These are phyloP conservation scores for Xylaria curta DNA, from an alignment of 495 filamentous ascomycete species.

Conservation along the genomic window DNA sequence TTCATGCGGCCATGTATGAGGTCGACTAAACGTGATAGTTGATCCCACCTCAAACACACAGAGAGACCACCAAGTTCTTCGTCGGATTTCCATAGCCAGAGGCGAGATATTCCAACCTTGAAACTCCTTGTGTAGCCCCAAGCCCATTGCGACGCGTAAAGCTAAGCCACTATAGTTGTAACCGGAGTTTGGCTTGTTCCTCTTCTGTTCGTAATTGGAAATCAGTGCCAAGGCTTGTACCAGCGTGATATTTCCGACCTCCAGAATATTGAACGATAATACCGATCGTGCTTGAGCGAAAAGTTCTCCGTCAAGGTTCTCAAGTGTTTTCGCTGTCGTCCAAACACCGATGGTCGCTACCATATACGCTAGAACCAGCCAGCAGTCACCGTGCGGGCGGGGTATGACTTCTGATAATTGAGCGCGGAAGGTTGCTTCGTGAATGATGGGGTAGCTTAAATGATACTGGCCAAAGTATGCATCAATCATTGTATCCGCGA, in stretches of 20 bases:
- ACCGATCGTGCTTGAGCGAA: constrained; percentile 51
- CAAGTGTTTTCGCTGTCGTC: constrained; percentile 55
- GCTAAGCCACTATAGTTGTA: constrained; percentile 62
- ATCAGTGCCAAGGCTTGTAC: constrained; percentile 59
- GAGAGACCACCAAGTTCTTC: constrained; percentile 40
- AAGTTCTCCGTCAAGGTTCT: constrained; percentile 55
- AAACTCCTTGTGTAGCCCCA: constrained; percentile 63
- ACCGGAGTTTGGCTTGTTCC: constrained; percentile 62
- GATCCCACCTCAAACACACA: constrained; percentile 40
- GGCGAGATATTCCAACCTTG: constrained; percentile 60
- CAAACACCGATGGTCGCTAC: constrained; percentile 59
- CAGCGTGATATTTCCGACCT: constrained; percentile 59
- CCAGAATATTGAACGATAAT: constrained; percentile 53
- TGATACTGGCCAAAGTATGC: constrained; percentile 52
- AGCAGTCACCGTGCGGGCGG: constrained; percentile 55
- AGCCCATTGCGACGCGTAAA: constrained; percentile 59
- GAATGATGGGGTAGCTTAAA: constrained; percentile 60
- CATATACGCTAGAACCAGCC: constrained; percentile 58
- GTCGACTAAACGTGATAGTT: constrained; percentile 40
- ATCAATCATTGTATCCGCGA: constrained; percentile 27
- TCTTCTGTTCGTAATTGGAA: constrained; percentile 61
- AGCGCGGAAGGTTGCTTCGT: constrained; percentile 61
- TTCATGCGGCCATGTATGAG: constrained; percentile 54
- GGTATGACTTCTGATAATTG: constrained; percentile 60
- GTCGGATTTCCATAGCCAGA: constrained; percentile 45